phyloP scores from a whole-genome alignment of 2,329 filamentous ascomycete genomes.

The Cylindrodendrum hubeiense region DNA sequence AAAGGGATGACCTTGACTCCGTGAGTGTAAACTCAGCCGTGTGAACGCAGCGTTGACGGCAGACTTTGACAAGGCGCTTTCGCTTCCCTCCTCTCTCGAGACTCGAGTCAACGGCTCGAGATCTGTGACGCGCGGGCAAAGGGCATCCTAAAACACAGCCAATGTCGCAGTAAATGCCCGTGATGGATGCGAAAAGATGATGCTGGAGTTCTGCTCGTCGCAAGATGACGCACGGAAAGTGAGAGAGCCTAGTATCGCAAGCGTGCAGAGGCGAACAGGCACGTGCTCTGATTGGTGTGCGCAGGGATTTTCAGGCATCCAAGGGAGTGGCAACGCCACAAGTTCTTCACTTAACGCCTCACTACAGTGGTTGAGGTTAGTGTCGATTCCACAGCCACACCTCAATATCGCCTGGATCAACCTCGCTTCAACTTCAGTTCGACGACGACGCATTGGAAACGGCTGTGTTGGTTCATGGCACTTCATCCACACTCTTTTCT shows the following conservation, averaged over 20 bases:
- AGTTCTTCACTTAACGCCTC: background rate
- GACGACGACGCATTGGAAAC: constrained; percentile 17
- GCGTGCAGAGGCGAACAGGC: constrained; percentile 17
- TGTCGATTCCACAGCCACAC: constrained; percentile 39
- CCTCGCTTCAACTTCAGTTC: constrained; percentile 37
- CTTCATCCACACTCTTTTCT: background rate
- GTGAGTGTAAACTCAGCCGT: background rate
- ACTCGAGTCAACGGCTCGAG: background rate
- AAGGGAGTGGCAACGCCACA: constrained; percentile 17
- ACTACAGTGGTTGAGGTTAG: background rate
- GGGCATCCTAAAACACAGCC: background rate
- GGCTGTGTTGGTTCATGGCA: background rate
- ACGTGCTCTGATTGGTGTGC: constrained; percentile 33
- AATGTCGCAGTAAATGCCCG: background rate
- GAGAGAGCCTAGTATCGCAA: background rate
- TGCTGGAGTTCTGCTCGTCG: background rate
- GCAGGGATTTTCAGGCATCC: constrained; percentile 15
- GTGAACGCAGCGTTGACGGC: background rate
- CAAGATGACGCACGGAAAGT: constrained; percentile 28
- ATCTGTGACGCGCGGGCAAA: background rate
- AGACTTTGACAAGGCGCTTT: background rate
- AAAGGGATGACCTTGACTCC: background rate
- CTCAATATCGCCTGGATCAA: constrained; percentile 24
- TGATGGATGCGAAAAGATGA: constrained; percentile 15
- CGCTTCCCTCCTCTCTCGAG: constrained; percentile 5